phyloP scores from a whole-genome alignment of 345 rosid species.

The Eucalyptus albens region DNA sequence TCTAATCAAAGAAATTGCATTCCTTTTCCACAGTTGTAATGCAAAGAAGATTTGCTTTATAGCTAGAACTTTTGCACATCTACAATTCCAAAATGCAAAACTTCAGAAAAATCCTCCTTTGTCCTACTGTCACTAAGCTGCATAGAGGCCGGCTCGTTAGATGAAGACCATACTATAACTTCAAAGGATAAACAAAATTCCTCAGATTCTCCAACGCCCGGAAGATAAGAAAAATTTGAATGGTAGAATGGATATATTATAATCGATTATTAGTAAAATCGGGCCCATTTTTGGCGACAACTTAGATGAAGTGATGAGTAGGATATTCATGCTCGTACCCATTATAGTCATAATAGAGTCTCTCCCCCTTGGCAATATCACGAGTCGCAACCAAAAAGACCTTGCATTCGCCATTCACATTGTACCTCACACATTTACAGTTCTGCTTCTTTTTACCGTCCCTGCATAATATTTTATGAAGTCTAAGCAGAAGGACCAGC shows the following conservation, averaged over 20 bases:
- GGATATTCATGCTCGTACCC: constrained; percentile 93
- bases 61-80: background rate
- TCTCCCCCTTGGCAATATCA: constrained; percentile 76
- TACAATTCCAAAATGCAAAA: background rate
- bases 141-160: background rate
- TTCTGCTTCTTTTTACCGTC: constrained; percentile 87
- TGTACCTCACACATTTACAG: constrained; percentile 89
- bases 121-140: background rate
- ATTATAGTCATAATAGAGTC: constrained; percentile 92
- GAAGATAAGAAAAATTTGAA: background rate
- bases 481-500: background rate
- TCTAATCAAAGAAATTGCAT: background rate
- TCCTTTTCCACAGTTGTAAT: background rate
- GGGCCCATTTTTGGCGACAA: background rate
- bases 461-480: constrained; percentile 40
- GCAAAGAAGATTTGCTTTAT: background rate
- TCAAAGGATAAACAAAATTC: background rate
- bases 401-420: constrained; percentile 69
- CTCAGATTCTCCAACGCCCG: background rate
- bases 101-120: background rate
- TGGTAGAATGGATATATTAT: background rate
- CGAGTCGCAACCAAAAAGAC: constrained; percentile 86
- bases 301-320: constrained; percentile 77
- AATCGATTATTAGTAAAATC: background rate
- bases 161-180: background rate